These are phyloP conservation scores for Solanum etuberosum DNA, from an alignment of 257 asterid species.

Conservation along the genomic window DNA sequence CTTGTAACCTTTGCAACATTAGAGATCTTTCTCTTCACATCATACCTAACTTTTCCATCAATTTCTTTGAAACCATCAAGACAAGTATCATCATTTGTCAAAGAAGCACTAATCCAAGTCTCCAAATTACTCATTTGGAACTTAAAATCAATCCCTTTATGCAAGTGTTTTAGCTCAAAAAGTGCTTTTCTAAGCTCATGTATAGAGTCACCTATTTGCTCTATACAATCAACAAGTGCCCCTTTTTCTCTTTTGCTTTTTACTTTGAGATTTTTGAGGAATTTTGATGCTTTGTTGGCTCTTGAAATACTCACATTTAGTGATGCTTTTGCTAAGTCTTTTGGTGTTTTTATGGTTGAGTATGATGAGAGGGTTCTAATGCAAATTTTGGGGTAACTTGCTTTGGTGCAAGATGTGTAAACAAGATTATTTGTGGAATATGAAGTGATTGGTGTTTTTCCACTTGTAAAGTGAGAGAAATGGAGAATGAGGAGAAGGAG, in stretches of 20 bases:
- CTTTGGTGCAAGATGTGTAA: constrained; percentile 58
- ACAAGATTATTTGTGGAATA: constrained; percentile 39
- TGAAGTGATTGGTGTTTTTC: background rate
- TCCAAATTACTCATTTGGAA: constrained; percentile 85
- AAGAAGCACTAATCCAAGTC: constrained; percentile 93
- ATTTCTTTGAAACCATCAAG: constrained; percentile 78
- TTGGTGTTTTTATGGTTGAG: constrained; percentile 45
- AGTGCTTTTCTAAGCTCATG: constrained; percentile 54
- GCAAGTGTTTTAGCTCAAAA: constrained; percentile 47
- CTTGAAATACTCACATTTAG: constrained; percentile 54
- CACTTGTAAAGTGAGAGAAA: background rate
- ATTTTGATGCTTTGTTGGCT: constrained; percentile 29
- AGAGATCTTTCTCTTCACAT: constrained; percentile 42
- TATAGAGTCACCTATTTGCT: constrained; percentile 61
- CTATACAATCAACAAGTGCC: constrained; percentile 63
- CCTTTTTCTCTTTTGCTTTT: constrained; percentile 36
- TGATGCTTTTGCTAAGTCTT: constrained; percentile 59
- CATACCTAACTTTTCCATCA: constrained; percentile 38
- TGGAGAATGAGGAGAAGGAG: background rate
- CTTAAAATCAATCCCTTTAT: constrained; percentile 44
- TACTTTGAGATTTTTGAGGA: constrained; percentile 28
- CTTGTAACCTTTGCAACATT: constrained; percentile 76
- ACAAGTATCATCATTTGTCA: constrained; percentile 86
- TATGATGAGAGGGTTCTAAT: constrained; percentile 55
- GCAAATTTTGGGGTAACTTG: constrained; percentile 82